These are phyloP conservation scores for Begonia peltatifolia DNA, from an alignment of 306 rosid genomes.

Conservation along the genomic window DNA sequence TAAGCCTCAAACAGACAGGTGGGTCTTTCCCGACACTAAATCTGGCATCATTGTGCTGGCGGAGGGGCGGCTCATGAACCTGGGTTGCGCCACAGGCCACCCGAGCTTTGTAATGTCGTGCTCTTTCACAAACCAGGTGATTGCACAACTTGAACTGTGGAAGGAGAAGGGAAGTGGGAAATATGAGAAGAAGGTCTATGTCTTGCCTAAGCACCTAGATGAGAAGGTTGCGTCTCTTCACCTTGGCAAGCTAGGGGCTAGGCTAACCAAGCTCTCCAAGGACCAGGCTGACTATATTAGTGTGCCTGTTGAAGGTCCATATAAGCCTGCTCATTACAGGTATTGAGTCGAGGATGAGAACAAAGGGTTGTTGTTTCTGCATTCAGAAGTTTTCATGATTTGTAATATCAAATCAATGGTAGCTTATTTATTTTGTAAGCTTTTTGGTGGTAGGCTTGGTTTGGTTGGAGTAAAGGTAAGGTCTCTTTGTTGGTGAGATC, in stretches of 20 bases:
- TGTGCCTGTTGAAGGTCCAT: slow-evolving; percentile 86
- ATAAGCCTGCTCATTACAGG: slow-evolving; percentile 88
- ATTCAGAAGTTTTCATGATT: background rate
- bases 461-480: slow-evolving; percentile 5
- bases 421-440: slow-evolving; percentile 14
- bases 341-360: slow-evolving; percentile 28
- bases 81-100: slow-evolving; percentile 99
- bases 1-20: slow-evolving; percentile 95
- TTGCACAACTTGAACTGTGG: slow-evolving; percentile 96
- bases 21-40: slow-evolving; percentile 84
- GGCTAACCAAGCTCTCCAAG: slow-evolving; percentile 68
- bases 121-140: slow-evolving; percentile 94
- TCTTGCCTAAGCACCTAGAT: slow-evolving; percentile 86
- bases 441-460: slow-evolving; percentile 12
- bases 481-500: slow-evolving; percentile 3
- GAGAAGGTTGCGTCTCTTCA: slow-evolving; percentile 98
- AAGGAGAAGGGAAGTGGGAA: slow-evolving; percentile 61
- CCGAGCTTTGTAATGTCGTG: slow-evolving; percentile 99
- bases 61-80: slow-evolving; percentile 92
- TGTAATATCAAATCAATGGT: slow-evolving; percentile 8
- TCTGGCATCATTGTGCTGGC: slow-evolving; percentile 65
- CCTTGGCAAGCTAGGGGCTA: slow-evolving; percentile 88
- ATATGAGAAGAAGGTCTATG: slow-evolving; percentile 86
- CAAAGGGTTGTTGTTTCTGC: slow-evolving; percentile 4
- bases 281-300: slow-evolving; percentile 88